phyloP scores from a whole-genome alignment of 768 basidiomycete species.

The Rickenella mellea region DNA sequence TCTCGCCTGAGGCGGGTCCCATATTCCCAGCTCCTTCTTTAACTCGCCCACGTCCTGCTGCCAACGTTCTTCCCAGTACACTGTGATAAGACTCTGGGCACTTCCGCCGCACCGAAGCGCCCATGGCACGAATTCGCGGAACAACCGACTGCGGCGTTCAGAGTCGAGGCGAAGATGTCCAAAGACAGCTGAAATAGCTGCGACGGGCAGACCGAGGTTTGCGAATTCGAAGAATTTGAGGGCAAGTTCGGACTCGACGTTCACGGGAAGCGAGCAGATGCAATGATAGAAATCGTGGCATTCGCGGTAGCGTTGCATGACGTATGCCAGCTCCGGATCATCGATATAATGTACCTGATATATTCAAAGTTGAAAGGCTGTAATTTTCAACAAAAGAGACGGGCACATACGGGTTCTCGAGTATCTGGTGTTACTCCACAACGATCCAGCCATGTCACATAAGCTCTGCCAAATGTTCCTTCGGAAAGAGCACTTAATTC shows the following conservation, averaged over 20 bases:
- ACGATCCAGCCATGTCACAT: slow-evolving; percentile 81
- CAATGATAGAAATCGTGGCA: slow-evolving; percentile 98
- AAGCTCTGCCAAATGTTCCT: slow-evolving; percentile 79
- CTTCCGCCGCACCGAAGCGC: slow-evolving; percentile 75
- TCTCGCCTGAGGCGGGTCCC: slow-evolving; percentile 67
- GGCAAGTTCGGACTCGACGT: slow-evolving; percentile 84
- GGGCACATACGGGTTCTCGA: slow-evolving; percentile 68
- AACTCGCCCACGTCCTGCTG: slow-evolving; percentile 72
- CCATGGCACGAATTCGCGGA: slow-evolving; percentile 87
- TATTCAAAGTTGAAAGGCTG: not conserved
- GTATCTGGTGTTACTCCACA: slow-evolving; percentile 92
- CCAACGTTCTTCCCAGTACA: slow-evolving; percentile 97
- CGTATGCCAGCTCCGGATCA: slow-evolving; percentile 93
- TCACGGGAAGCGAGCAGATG: slow-evolving; percentile 80
- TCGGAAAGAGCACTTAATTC: slow-evolving; percentile 57
- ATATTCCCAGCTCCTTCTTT: slow-evolving; percentile 77
- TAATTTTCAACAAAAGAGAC: not conserved
- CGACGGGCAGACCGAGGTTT: slow-evolving; percentile 85
- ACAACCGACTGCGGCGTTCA: slow-evolving; percentile 36
- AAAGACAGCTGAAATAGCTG: slow-evolving; percentile 69
- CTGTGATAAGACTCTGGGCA: slow-evolving; percentile 69
- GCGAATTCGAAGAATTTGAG: slow-evolving; percentile 93
- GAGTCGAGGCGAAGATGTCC: slow-evolving; percentile 64
- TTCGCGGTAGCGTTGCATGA: slow-evolving; percentile 96
- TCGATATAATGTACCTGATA: slow-evolving; percentile 93